These are phyloP conservation scores for Pyrenophora seminiperda DNA, from an alignment of 2,329 filamentous ascomycete genomes.

Conservation along the genomic window DNA sequence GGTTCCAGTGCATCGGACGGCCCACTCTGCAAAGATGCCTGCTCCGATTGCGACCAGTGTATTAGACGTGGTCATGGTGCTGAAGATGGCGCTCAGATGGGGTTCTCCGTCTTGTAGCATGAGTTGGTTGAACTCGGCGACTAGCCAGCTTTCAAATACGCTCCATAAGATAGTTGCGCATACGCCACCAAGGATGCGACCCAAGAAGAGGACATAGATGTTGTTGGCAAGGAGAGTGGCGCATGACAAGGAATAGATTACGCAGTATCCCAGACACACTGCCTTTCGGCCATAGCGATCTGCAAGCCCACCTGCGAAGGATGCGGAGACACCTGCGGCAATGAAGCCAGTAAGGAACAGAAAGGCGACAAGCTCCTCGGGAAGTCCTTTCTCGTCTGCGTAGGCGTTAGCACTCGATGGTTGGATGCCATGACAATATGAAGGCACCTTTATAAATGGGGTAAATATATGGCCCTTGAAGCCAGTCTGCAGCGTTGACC, in stretches of 20 bases:
- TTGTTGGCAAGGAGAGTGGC: conserved; percentile 57
- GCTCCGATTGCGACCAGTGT: conserved; percentile 58
- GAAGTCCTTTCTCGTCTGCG: conserved; percentile 53
- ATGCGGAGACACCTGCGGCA: conserved; percentile 56
- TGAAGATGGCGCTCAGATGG: conserved; percentile 59
- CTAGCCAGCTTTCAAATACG: conserved; percentile 67
- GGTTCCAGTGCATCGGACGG: conserved; percentile 56
- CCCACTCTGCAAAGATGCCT: conserved; percentile 59
- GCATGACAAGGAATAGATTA: conserved; percentile 59
- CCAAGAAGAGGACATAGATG: conserved; percentile 56
- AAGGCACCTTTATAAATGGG: conserved; percentile 55
- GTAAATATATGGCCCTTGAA: conserved; percentile 59
- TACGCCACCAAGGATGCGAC: conserved; percentile 61
- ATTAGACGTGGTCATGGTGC: conserved; percentile 57
- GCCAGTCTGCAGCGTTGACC: conserved; percentile 55
- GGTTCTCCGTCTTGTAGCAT: conserved; percentile 51
- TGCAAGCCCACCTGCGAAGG: conserved; percentile 56
- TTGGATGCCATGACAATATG: background rate
- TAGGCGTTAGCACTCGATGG: conserved; percentile 6
- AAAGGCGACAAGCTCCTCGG: conserved; percentile 53
- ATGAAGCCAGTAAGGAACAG: conserved; percentile 53
- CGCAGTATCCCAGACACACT: conserved; percentile 62
- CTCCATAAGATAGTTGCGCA: conserved; percentile 63
- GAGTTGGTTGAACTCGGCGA: conserved; percentile 60
- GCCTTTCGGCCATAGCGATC: conserved; percentile 58